Conservation (phyloP, 257 asterid genomes). For the Solanum microdontum region DNA sequence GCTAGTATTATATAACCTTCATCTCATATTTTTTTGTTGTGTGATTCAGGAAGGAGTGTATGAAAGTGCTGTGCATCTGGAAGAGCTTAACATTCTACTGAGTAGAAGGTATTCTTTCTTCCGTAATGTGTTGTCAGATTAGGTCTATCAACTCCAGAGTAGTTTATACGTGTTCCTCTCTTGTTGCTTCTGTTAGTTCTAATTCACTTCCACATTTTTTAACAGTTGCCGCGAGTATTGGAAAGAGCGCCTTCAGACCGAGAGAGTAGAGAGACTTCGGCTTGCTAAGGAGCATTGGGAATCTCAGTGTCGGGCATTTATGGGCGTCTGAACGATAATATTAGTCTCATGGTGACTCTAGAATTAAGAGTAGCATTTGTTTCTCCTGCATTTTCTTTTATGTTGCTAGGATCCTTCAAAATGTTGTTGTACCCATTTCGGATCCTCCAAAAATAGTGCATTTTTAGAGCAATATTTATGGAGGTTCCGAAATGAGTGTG, state of each 20-base stretch:
- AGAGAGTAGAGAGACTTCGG: constrained; percentile 54
- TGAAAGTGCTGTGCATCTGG: constrained; percentile 66
- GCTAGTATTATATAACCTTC: background rate
- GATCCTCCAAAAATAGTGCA: background rate
- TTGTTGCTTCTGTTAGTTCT: background rate
- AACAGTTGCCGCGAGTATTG: constrained; percentile 76
- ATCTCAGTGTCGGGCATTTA: constrained; percentile 55
- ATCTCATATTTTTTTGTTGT: background rate
- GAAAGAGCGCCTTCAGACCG: constrained; percentile 56
- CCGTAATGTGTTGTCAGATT: background rate
- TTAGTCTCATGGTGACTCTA: background rate
- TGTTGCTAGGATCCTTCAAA: background rate
- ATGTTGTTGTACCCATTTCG: background rate
- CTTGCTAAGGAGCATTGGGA: constrained; percentile 96
- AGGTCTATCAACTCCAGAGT: background rate
- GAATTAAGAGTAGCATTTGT: background rate
- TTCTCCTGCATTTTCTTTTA: background rate
- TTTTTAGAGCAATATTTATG: background rate
- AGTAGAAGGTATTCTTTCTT: constrained; percentile 40
- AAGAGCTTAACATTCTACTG: constrained; percentile 72
- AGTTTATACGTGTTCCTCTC: background rate
- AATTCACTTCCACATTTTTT: background rate
- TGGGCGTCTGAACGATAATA: constrained; percentile 33
- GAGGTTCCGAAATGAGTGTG: background rate
- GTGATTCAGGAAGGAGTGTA: constrained; percentile 49